phyloP scores from a whole-genome alignment of 2,329 filamentous ascomycete species.

The Apiospora koreana region DNA sequence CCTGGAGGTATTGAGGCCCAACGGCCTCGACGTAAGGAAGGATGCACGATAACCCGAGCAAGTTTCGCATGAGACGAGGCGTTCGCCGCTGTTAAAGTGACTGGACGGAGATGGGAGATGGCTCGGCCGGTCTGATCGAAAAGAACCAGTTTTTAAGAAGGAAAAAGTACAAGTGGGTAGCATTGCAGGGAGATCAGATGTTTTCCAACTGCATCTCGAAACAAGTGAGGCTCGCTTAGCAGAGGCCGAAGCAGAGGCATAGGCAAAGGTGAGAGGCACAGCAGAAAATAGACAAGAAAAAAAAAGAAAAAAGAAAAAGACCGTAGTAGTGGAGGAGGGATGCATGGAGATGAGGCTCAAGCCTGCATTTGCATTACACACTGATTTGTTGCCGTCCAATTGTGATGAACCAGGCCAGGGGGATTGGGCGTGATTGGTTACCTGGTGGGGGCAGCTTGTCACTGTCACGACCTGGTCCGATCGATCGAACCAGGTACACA shows the following conservation, averaged over 20 bases:
- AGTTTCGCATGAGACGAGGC: too few relatives aligned
- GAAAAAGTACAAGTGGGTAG: neutral
- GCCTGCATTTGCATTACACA: neutral
- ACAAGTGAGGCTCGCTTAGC: neutral
- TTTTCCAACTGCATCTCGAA: neutral
- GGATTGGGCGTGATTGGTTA: neutral
- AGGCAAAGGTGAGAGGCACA: too few relatives aligned
- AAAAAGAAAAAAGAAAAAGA: too few relatives aligned
- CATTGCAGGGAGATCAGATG: neutral
- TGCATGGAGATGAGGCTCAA: neutral
- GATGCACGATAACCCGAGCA: too few relatives aligned
- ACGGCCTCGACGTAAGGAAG: too few relatives aligned
- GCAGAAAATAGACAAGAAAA: too few relatives aligned
- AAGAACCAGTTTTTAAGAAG: neutral
- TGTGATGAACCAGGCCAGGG: neutral
- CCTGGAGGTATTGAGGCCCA: too few relatives aligned
- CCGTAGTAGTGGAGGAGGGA: neutral
- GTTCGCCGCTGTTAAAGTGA: neutral
- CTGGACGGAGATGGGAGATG: neutral
- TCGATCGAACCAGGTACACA: neutral
- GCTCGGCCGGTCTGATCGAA: neutral
- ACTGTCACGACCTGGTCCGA: conserved; percentile 2
- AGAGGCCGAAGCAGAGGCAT: neutral
- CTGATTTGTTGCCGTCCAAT: neutral
- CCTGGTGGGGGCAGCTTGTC: neutral